Evolutionary conservation across 768 basidiomycete genomes (phyloP).

Genomic region (Cubamyces sp.): DNA sequence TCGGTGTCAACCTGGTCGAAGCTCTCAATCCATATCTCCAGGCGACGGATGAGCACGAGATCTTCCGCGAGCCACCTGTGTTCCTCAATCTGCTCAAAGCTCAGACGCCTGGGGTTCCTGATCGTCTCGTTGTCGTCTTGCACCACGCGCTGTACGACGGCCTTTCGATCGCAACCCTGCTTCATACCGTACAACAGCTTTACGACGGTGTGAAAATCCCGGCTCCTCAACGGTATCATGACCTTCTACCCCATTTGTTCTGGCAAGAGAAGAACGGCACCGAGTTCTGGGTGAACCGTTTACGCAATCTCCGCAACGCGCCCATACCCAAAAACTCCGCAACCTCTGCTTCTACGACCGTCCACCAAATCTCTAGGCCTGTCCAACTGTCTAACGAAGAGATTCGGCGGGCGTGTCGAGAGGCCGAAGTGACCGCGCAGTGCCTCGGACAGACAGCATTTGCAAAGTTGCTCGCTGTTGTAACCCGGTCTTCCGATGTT

Average conservation of each 20-base stretch:
- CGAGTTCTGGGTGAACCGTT: conserved; percentile 39
- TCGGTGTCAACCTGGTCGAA: conserved; percentile 1
- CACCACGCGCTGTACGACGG: conserved; percentile 57
- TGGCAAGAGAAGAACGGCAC: conserved; percentile 44
- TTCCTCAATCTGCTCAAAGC: conserved; percentile 30
- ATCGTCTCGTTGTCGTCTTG: conserved; percentile 43
- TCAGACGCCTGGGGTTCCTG: neutral
- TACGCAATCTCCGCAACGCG: conserved; percentile 2
- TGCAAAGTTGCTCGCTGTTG: conserved; percentile 33
- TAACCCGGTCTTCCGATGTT: conserved; percentile 37
- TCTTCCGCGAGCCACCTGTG: conserved; percentile 38
- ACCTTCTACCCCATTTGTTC: conserved; percentile 42
- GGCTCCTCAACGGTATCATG: conserved; percentile 39
- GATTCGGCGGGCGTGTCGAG: conserved; percentile 12
- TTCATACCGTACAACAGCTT: conserved; percentile 37
- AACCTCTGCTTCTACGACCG: neutral
- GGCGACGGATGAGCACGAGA: conserved; percentile 25
- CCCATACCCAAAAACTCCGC: conserved; percentile 7
- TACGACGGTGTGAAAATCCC: conserved; percentile 33
- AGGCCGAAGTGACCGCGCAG: conserved; percentile 39
- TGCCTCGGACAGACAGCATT: conserved; percentile 41
- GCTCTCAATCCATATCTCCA: conserved; percentile 9
- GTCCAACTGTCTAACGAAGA: conserved; percentile 1
- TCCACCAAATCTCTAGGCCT: conserved; percentile 4
- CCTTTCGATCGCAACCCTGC: conserved; percentile 42